Base-by-base conservation (phyloP, 108 stramenopile genomes). In the Skeletonema menzelii region DNA sequence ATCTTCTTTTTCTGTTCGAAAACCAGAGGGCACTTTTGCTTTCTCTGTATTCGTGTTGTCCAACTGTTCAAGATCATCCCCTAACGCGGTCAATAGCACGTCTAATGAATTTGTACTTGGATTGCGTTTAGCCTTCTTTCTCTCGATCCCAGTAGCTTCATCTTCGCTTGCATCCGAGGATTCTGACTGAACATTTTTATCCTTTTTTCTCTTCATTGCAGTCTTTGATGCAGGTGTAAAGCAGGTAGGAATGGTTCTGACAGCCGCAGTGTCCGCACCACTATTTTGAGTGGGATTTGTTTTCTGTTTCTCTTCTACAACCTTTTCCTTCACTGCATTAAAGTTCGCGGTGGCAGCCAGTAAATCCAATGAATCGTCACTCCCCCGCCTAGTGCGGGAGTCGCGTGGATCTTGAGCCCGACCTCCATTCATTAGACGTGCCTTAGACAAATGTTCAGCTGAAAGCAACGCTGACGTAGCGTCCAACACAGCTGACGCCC, bases 41-140 rank as follows among this genome's bases (percentile, higher is more conserved):
- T 68, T 28, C 27, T 34, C 2, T 66, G 35, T 32, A 1, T 58
- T 32, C n/a, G 14, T 24, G 6, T 40, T 68, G 6, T 77, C 56
- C 57, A 63, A 38, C 37, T 77, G 64, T 27, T n/a, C 67, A n/a
- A 69, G 38, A 22, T 69, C 62, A 37, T 61, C 35, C 27, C 37
- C 69, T n/a, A 77, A 56, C 19, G 57, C 76, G 4, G 69, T 65
- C 11, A 77, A 32, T 13, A 77, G 44, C 4, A 63, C 69, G 27
- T 77, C 76, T 4, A 77, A 66, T 64, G 69, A 70, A 4, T 69
- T 53, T 17, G 35, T 44, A 44, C 69, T 77, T 10, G 30, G 58
- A n/a, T n/a, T 56, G 27, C 57, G 60, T 34, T 42, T 28, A 26
- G 12, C 20, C 49, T 53, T 53, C 49, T 22, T 53, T 10, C 20